phyloP scores from a whole-genome alignment of 768 basidiomycete species.

The Ramaria rubella region DNA sequence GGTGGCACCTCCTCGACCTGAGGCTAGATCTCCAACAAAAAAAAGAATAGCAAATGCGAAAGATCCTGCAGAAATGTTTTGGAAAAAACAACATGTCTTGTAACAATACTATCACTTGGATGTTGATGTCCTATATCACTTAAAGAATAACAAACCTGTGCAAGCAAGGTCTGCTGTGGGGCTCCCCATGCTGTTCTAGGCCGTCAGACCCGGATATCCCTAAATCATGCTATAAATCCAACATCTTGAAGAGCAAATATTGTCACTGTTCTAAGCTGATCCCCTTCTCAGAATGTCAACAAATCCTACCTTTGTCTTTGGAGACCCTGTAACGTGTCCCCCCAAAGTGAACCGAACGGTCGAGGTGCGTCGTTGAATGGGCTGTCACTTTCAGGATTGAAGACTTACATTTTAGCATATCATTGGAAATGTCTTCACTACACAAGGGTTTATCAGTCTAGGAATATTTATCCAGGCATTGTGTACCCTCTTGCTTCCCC shows the following conservation, averaged over 20 bases:
- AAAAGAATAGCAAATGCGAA: too few relatives aligned
- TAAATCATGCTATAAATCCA: too few relatives aligned
- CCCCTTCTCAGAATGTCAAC: neutral
- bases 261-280: neutral
- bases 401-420: neutral
- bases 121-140: too few relatives aligned
- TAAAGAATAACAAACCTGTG: too few relatives aligned
- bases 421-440: slow-evolving; percentile 8
- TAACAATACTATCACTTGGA: too few relatives aligned
- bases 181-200: too few relatives aligned
- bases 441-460: slow-evolving; percentile 6
- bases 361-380: neutral
- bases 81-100: too few relatives aligned
- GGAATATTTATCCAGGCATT: slow-evolving; percentile 8
- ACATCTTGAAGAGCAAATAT: neutral
- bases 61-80: too few relatives aligned
- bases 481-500: neutral
- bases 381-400: neutral
- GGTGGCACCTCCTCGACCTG: too few relatives aligned
- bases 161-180: too few relatives aligned
- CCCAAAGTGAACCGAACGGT: neutral
- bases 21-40: too few relatives aligned
- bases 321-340: neutral
- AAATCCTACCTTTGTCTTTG: slow-evolving; percentile 1
- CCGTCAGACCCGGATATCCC: too few relatives aligned